A percentile compares a stretch with the other conserved stretches of the same genome.
Conservation (phyloP, 495 filamentous ascomycete species). For the Neohortaea acidophila region DNA sequence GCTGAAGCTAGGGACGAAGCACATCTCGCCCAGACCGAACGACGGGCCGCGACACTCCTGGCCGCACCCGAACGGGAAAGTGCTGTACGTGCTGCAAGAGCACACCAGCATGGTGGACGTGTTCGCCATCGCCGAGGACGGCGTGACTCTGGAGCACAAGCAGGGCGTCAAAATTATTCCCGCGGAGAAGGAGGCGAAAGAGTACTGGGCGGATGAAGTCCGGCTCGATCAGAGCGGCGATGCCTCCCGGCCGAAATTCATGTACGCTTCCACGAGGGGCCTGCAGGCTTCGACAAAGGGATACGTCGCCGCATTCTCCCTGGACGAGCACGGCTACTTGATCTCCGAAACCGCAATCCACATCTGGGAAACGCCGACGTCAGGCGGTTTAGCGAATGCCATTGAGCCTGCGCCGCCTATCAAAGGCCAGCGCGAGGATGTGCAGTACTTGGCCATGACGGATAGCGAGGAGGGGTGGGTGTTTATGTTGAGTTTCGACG, state of each 20-base stretch:
- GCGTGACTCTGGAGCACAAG: slow-evolving; percentile 8
- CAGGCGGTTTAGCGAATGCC: slow-evolving; percentile 15
- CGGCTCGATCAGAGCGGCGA: slow-evolving; percentile 10
- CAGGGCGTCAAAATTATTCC: slow-evolving; percentile 16
- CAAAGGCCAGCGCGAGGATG: slow-evolving; percentile 1
- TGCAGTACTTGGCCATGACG: slow-evolving; percentile 15
- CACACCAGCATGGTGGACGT: slow-evolving; percentile 17
- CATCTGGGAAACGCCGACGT: slow-evolving; percentile 17
- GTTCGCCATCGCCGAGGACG: slow-evolving; percentile 11
- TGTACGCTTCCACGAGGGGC: slow-evolving; percentile 16
- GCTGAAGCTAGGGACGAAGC: slow-evolving; percentile 9
- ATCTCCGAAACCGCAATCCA: slow-evolving; percentile 6
- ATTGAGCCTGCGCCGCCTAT: slow-evolving; percentile 15
- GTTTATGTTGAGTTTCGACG: slow-evolving; percentile 13
- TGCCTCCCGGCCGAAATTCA: slow-evolving; percentile 6
- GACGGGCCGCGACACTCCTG: slow-evolving; percentile 18
- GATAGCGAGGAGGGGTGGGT: slow-evolving; percentile 17
- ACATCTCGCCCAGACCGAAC: slow-evolving; percentile 7
- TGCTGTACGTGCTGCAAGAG: slow-evolving; percentile 17
- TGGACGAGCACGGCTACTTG: slow-evolving; percentile 5
- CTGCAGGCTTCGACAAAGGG: slow-evolving; percentile 13
- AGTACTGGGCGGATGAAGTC: slow-evolving; percentile 19
- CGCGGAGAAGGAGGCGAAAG: slow-evolving; percentile 7
- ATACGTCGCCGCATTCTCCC: slow-evolving; percentile 13
- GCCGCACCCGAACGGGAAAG: slow-evolving; percentile 15